Base-by-base conservation (phyloP, 768 basidiomycete species). In the Boletus subcaerulescens region DNA sequence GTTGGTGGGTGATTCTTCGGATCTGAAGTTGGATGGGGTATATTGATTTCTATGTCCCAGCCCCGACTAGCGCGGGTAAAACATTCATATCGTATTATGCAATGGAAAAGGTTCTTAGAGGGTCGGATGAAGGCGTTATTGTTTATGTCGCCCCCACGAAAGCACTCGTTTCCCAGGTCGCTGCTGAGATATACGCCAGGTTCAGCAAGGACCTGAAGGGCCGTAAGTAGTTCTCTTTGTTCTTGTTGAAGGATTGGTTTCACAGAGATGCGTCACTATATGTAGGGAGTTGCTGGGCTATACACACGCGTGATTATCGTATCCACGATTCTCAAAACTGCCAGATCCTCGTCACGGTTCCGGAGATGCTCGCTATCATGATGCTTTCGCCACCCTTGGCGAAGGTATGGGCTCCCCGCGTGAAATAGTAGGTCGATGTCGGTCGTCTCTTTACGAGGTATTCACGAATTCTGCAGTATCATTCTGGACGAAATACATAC, bases 41-140 rank as follows among this genome's bases (percentile, higher is more conserved):
- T 36, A 46, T 24, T 59, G 32, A 64, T 22, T 8, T 15, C 31
- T 15, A 31, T 38, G 48, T 33, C 7, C 41, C 60, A 86, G 85
- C 85, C 4, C 86, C 85, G 1, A 87, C 85, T 1, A 85, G 84
- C 66, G 86, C 85, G 1, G 86, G 87, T 29, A 89, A 89, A 67
- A 89, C 87, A 0, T 89, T 89, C 62, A 87, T 89, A 41, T 85
- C 85, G 3, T 89, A 78, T 66, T 88, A 88, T 59, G 87, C 88
- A 0, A 89, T 89, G 87, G 86, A 87, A 65, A 79, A 80, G 57
- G 73, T 87, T 14, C 70, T 89, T 3, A 72, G 83, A 51, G 74
- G 73, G 39, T 84, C 84, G 0, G 83, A 89, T 61, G 80, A 87
- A 41, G 86, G 83, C 0, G 76, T 89, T 40, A 63, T 89, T 35